Evolutionary conservation across 192 early-diverging fungal species (phyloP).

Genomic region (Martensiomyces pterosporus): DNA sequence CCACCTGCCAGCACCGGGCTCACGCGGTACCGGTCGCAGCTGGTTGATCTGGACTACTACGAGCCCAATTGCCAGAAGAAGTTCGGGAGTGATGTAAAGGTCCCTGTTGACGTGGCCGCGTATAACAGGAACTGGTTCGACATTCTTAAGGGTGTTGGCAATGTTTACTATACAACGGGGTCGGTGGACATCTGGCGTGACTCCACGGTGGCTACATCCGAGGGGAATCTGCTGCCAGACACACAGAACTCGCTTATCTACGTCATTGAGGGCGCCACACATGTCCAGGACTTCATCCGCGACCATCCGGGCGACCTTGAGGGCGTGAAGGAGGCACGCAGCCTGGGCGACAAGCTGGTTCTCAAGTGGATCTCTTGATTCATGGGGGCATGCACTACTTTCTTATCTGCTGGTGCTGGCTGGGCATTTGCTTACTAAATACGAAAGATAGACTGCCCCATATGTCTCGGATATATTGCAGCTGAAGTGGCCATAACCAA

Average conservation of each 20-base stretch:
- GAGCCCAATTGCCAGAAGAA: constrained; percentile 33
- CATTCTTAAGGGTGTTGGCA: constrained; percentile 19
- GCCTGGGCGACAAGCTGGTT: constrained; percentile 17
- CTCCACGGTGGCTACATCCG: constrained; percentile 33
- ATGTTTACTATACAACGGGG: constrained; percentile 59
- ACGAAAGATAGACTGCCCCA: too few species aligned
- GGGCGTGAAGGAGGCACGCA: constrained; percentile 14
- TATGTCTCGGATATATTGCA: too few species aligned
- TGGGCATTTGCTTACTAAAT: too few species aligned
- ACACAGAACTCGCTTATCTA: constrained; percentile 6
- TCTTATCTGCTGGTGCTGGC: not conserved
- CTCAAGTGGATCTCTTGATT: constrained; percentile 13
- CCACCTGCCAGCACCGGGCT: constrained; percentile 12
- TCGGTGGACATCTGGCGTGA: constrained; percentile 59
- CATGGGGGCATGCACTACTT: not conserved
- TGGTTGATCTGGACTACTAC: constrained; percentile 41
- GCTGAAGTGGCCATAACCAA: too few species aligned
- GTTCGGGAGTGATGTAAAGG: constrained; percentile 22
- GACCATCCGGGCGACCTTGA: constrained; percentile 12
- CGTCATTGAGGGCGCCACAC: constrained; percentile 31
- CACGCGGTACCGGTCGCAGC: constrained; percentile 32
- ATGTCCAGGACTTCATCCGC: constrained; percentile 27
- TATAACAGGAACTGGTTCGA: constrained; percentile 35
- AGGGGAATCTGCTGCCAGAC: constrained; percentile 7
- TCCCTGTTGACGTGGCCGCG: constrained; percentile 29